phyloP scores from a whole-genome alignment of 1,284 basidiomycete species.

The Malassezia vespertilionis region DNA sequence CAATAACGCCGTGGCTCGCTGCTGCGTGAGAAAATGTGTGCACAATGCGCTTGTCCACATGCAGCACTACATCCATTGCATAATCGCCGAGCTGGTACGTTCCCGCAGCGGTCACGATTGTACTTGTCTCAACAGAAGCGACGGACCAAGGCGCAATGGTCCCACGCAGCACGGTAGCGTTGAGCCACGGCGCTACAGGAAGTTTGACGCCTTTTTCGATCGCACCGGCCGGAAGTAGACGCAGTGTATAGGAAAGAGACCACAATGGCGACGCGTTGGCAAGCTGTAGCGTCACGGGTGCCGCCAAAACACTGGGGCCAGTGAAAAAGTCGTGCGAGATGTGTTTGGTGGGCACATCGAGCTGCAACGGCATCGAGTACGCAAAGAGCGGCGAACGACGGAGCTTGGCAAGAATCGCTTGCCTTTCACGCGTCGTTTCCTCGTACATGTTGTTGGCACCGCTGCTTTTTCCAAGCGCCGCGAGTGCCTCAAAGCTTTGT shows the following conservation, averaged over 20 bases:
- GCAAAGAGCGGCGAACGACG: slow-evolving; percentile 16
- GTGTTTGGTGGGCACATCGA: neutral
- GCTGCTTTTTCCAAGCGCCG: neutral
- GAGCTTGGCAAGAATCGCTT: slow-evolving; percentile 20
- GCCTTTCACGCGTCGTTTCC: slow-evolving; percentile 25
- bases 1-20: neutral
- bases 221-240: neutral
- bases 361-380: neutral
- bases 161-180: neutral
- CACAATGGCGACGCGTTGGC: slow-evolving; percentile 10
- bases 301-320: neutral
- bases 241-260: slow-evolving; percentile 3
- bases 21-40: neutral
- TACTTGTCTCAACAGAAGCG: neutral
- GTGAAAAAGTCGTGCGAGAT: neutral
- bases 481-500: neutral
- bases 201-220: neutral
- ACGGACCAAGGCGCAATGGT: neutral
- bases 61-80: neutral
- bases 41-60: neutral
- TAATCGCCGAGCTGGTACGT: slow-evolving; percentile 11
- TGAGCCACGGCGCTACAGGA: slow-evolving; percentile 8
- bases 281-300: neutral
- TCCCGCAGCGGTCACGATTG: slow-evolving; percentile 1
- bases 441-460: slow-evolving; percentile 24